A percentile compares a stretch with the other conserved stretches of the same genome.
These are phyloP conservation scores for Sclerotinia borealis DNA, from an alignment of 2,329 filamentous ascomycete species.

Conservation along the genomic window DNA sequence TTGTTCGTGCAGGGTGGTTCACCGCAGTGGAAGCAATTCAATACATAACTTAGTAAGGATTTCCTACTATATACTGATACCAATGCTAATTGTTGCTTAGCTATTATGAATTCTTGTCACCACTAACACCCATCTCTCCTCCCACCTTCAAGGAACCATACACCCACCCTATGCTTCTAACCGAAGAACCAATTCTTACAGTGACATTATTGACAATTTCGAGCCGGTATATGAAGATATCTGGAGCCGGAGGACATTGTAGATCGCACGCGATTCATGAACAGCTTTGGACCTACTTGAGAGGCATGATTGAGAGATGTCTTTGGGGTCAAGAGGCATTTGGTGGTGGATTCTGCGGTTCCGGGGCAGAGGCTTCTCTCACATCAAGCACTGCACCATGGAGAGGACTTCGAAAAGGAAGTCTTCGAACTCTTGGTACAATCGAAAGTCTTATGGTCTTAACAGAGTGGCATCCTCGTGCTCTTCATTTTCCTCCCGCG, in stretches of 20 bases:
- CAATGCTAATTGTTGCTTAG: constrained; percentile 37
- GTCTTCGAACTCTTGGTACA: constrained; percentile 82
- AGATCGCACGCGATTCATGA: constrained; percentile 90
- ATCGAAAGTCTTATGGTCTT: constrained; percentile 91
- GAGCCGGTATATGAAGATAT: constrained; percentile 76
- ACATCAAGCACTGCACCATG: constrained; percentile 64
- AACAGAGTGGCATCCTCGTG: constrained; percentile 95
- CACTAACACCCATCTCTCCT: constrained; percentile 87
- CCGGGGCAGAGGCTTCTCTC: constrained; percentile 53
- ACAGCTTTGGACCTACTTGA: constrained; percentile 88
- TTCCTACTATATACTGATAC: neutral
- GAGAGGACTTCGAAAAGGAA: constrained; percentile 67
- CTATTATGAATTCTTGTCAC: constrained; percentile 87
- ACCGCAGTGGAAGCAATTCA: constrained; percentile 87
- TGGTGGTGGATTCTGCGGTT: constrained; percentile 77
- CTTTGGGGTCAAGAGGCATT: constrained; percentile 97
- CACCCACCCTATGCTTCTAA: constrained; percentile 72
- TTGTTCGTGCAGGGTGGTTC: constrained; percentile 96
- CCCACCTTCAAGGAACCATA: constrained; percentile 82
- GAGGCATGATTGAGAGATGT: constrained; percentile 90
- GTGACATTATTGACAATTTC: constrained; percentile 88
- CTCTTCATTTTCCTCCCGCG: constrained; percentile 85
- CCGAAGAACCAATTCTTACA: constrained; percentile 86
- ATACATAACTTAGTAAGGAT: constrained; percentile 80
- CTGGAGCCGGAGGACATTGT: constrained; percentile 73